phyloP scores from a whole-genome alignment of 169 alveolate genomes.

The Cryptosporidium sp. region DNA sequence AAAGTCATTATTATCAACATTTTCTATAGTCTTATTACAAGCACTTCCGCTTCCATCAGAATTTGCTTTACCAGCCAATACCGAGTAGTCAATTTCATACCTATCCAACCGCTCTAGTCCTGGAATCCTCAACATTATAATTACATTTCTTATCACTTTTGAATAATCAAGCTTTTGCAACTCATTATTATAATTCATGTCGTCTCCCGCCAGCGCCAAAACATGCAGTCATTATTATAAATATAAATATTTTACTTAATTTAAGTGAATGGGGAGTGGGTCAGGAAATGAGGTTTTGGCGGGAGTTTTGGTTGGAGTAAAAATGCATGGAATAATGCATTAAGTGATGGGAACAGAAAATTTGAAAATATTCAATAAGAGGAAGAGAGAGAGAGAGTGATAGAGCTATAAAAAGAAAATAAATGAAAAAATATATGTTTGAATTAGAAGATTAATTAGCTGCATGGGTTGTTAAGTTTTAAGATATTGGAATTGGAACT shows the following conservation, averaged over 20 bases:
- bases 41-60: background rate
- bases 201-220: slow-evolving; percentile 8
- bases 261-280: too few species aligned
- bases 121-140: slow-evolving; percentile 43
- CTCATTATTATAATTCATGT: background rate
- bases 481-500: too few species aligned
- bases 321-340: background rate
- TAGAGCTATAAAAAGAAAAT: too few species aligned
- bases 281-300: background rate
- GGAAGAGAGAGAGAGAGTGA: background rate
- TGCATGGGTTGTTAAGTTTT: too few species aligned
- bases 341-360: background rate
- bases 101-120: slow-evolving; percentile 45
- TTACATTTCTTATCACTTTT: background rate
- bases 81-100: background rate
- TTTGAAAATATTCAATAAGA: background rate
- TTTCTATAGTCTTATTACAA: background rate
- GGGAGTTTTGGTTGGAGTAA: background rate
- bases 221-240: background rate
- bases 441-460: too few species aligned
- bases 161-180: background rate
- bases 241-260: too few species aligned
- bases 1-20: background rate
- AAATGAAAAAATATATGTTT: too few species aligned
- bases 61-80: background rate